Percentiles rank a stretch among this genome's conserved stretches.
Conservation (phyloP, 2,329 filamentous ascomycete genomes). For the Colletotrichum higginsianum region DNA sequence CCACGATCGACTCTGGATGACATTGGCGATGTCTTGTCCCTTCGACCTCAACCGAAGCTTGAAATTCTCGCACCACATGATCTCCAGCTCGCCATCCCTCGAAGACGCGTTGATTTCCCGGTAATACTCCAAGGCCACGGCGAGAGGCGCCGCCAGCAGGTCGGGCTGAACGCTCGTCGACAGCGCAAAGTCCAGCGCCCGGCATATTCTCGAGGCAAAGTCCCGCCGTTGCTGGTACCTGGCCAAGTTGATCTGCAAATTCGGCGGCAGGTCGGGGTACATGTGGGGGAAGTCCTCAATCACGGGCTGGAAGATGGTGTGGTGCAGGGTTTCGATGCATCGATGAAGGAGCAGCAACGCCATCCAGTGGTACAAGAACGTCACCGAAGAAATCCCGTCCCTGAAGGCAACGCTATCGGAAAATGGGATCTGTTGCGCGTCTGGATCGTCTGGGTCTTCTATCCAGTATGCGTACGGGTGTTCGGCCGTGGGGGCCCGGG, state of each 20-base stretch:
- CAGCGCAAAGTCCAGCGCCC: slow-evolving; percentile 64
- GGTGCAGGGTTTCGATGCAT: slow-evolving; percentile 62
- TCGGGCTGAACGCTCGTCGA: slow-evolving; percentile 62
- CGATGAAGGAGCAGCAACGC: slow-evolving; percentile 64
- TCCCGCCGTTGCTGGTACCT: slow-evolving; percentile 61
- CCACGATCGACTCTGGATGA: slow-evolving; percentile 58
- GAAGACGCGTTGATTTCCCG: slow-evolving; percentile 54
- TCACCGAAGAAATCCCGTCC: slow-evolving; percentile 60
- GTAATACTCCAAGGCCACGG: slow-evolving; percentile 60
- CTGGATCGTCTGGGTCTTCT: slow-evolving; percentile 49
- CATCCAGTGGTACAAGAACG: slow-evolving; percentile 70
- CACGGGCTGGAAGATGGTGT: slow-evolving; percentile 60
- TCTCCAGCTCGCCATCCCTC: slow-evolving; percentile 60
- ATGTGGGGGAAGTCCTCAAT: slow-evolving; percentile 57
- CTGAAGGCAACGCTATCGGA: slow-evolving; percentile 61
- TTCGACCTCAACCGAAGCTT: slow-evolving; percentile 55
- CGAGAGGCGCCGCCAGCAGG: slow-evolving; percentile 60
- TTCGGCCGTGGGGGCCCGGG: slow-evolving; percentile 48
- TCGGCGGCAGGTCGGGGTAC: slow-evolving; percentile 56
- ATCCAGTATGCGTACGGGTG: slow-evolving; percentile 58
- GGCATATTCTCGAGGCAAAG: slow-evolving; percentile 65
- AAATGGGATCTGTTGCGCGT: slow-evolving; percentile 59
- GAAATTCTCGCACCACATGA: slow-evolving; percentile 65
- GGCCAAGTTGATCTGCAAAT: slow-evolving; percentile 57
- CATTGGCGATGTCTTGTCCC: slow-evolving; percentile 58